These are phyloP conservation scores for Verticillium zaregamsianum DNA, from an alignment of 2,329 filamentous ascomycete genomes.

Conservation along the genomic window DNA sequence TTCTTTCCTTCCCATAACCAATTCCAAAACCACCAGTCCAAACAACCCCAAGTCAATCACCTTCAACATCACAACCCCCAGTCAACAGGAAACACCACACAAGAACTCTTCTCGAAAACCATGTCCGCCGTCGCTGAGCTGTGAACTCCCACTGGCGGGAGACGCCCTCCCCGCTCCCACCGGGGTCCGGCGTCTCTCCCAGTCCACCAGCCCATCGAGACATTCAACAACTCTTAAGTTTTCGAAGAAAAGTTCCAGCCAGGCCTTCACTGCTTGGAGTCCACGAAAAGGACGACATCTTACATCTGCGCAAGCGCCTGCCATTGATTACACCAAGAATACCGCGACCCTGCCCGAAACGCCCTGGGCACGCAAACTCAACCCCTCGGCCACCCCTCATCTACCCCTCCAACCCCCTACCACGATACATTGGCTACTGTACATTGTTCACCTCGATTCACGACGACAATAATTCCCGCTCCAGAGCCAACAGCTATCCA, in stretches of 20 bases:
- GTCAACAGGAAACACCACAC: constrained; percentile 28
- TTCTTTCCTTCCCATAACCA: constrained; percentile 23
- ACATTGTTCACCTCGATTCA: neutral
- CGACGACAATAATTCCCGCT: neutral
- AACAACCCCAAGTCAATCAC: constrained; percentile 64
- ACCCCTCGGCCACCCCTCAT: neutral
- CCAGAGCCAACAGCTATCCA: neutral
- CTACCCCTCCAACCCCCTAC: neutral
- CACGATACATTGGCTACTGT: neutral
- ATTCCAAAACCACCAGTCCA: constrained; percentile 32
- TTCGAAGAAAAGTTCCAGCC: constrained; percentile 63
- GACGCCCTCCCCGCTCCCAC: constrained; percentile 33
- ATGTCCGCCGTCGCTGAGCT: constrained; percentile 82
- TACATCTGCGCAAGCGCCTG: neutral
- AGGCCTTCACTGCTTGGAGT: constrained; percentile 46
- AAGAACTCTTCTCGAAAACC: constrained; percentile 68
- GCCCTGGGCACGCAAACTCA: constrained; percentile 1
- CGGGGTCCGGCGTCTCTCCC: constrained; percentile 52
- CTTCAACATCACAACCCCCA: constrained; percentile 13
- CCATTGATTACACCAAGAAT: constrained; percentile 1
- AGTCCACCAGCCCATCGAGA: constrained; percentile 86
- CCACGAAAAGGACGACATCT: neutral
- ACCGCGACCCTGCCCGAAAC: constrained; percentile 1
- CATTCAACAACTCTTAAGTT: constrained; percentile 42
- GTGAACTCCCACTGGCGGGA: constrained; percentile 83